Conservation (phyloP, 2,329 filamentous ascomycete genomes). For the Fusarium citri region DNA sequence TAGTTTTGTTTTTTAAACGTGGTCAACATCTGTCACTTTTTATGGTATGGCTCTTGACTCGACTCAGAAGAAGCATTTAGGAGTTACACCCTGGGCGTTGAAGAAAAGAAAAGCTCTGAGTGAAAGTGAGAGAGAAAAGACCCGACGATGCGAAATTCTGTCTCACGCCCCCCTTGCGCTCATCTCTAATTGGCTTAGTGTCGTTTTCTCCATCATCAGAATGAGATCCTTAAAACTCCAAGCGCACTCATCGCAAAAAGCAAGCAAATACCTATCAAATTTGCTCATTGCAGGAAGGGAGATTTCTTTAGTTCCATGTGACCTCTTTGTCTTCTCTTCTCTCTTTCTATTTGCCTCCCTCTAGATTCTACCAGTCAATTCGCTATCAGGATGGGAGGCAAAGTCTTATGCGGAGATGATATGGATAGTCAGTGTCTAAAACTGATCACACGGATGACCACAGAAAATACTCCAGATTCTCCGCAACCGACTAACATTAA, state of each 20-base stretch:
- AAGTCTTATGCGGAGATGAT: not conserved
- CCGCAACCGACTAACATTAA: conserved; percentile 3
- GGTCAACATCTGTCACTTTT: not conserved
- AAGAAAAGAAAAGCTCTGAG: not conserved
- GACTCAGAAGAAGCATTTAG: conserved; percentile 25
- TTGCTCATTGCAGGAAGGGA: not conserved
- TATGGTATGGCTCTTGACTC: conserved; percentile 21
- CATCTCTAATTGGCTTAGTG: conserved; percentile 11
- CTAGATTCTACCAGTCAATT: not conserved
- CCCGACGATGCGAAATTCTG: conserved; percentile 17
- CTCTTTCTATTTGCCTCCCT: conserved; percentile 1
- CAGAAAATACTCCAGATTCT: conserved; percentile 28
- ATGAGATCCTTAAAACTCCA: conserved; percentile 7
- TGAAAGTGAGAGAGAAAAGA: not conserved
- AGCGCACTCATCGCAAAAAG: conserved; percentile 35
- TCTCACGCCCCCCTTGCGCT: not conserved
- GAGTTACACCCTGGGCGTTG: conserved; percentile 2
- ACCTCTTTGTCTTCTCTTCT: conserved; percentile 15
- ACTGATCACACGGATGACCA: conserved; percentile 17
- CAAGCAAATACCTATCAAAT: conserved; percentile 11
- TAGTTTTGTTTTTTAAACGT: not conserved
- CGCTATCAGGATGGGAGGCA: not conserved
- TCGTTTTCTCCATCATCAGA: conserved; percentile 28
- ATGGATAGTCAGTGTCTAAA: conserved; percentile 1
- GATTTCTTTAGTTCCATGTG: conserved; percentile 14